phyloP scores from a whole-genome alignment of 1,139 yeast species.

The Candida albicans region DNA sequence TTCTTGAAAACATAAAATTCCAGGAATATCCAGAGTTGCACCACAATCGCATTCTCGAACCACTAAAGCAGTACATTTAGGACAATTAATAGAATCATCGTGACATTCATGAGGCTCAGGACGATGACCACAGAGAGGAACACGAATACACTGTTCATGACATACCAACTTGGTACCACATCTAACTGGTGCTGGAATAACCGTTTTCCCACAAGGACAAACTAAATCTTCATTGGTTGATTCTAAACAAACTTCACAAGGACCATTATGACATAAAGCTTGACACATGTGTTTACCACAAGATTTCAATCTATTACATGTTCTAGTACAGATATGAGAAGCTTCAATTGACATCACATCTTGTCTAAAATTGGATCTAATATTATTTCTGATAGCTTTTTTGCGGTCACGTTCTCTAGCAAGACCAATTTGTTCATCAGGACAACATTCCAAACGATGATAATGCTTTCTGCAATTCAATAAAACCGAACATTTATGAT shows the following conservation, averaged over 20 bases:
- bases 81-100: constrained; percentile 60
- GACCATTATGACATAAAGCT: constrained; percentile 78
- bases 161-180: constrained; percentile 83
- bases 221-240: constrained; percentile 78
- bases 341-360: constrained; percentile 67
- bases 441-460: constrained; percentile 71
- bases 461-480: constrained; percentile 82
- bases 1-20: constrained; percentile 70
- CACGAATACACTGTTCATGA: constrained; percentile 63
- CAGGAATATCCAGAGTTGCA: constrained; percentile 49
- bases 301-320: constrained; percentile 63
- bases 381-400: constrained; percentile 48
- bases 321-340: constrained; percentile 70
- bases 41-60: constrained; percentile 75
- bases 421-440: constrained; percentile 61
- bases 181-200: constrained; percentile 81
- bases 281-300: constrained; percentile 79
- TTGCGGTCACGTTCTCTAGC: constrained; percentile 59
- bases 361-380: constrained; percentile 37
- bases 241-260: constrained; percentile 82
- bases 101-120: constrained; percentile 79
- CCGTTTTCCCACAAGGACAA: constrained; percentile 84
- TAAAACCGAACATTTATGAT: constrained; percentile 72
- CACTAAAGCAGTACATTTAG: constrained; percentile 72
- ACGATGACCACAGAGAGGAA: constrained; percentile 71